Evolutionary conservation across 768 basidiomycete species (phyloP).

Genomic region (Austroboletus eburneus): DNA sequence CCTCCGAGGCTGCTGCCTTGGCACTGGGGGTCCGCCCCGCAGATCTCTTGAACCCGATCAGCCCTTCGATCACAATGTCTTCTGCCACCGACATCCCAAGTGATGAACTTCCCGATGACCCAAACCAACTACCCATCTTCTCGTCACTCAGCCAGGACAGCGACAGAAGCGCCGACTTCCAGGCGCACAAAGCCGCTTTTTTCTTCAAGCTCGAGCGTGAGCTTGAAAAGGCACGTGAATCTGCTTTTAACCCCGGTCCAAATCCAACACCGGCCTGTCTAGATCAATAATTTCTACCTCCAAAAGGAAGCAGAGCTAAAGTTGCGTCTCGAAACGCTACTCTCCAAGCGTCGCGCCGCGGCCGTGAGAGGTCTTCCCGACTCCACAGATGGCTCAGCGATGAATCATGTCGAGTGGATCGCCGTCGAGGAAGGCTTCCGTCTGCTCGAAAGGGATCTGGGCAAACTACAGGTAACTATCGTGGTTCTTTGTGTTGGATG

Average conservation of each 20-base stretch:
- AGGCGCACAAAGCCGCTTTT: conserved; percentile 94
- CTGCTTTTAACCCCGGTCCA: conserved; percentile 2
- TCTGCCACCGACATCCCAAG: conserved; percentile 9
- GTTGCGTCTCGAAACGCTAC: conserved; percentile 84
- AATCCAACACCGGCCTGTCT: no score
- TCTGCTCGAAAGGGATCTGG: conserved; percentile 88
- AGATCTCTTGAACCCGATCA: conserved; percentile 38
- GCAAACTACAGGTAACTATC: conserved; percentile 79
- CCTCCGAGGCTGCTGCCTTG: conserved; percentile 84
- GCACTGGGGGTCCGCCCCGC: conserved; percentile 77
- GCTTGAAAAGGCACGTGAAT: conserved; percentile 77
- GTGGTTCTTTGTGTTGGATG: conserved; percentile 7
- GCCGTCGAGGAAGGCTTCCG: conserved; percentile 96
- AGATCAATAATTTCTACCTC: conserved; percentile 98
- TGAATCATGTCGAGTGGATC: conserved; percentile 81
- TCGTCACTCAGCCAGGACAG: conserved; percentile 60
- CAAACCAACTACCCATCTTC: conserved; percentile 54
- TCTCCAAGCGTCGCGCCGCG: conserved; percentile 89
- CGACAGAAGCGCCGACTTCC: conserved; percentile 80
- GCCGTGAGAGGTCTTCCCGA: conserved; percentile 71
- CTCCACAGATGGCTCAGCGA: conserved; percentile 51
- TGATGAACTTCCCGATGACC: conserved; percentile 34
- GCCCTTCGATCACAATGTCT: conserved; percentile 29
- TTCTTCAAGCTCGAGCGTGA: conserved; percentile 99
- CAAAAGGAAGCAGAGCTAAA: conserved; percentile 96